Base-by-base conservation (phyloP, 352 stramenopile genomes). In the Albugo candida region DNA sequence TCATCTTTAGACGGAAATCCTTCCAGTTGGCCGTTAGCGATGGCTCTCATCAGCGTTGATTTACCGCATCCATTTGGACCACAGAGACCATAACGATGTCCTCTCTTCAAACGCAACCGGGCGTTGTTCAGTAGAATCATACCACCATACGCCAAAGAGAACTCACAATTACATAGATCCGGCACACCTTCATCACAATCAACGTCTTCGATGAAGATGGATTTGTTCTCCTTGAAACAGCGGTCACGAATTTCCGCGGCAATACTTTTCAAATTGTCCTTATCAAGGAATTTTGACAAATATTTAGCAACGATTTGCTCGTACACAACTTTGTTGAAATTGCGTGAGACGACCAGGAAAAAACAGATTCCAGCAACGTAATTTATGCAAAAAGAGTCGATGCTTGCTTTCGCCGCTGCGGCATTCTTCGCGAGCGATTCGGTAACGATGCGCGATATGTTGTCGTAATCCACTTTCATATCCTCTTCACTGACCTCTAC, bases 81-180 rank as follows among this genome's bases (percentile, higher is more conserved):
- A 54, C 94, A 95, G 17, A 97, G 70, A 71, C 92, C 89, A 71
- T 97, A 94, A 64, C 81, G 76, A 61, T 93, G 79, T 16, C 83
- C 83, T 67, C 85, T 81, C 64, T 89, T 89, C 11, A 96, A 68
- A 46, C 81, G 81, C 50, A 96, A 74, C 54, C 86, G 81, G 5
- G 83, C 83, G 60, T 89, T 87, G 63, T 93, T 89, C 21, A 96
- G 63, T 54, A 96, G 54, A 53, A 93, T 89, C 67, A 92, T 93
- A 64, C 85, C 83, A 77, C 80, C 82, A 63, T 94, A 92, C 5
- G 95, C 95, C 44, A 99, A 81, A 53, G 94, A 98, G 69, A 99
- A 98, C 62, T 96, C 87, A 61, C 94, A 98, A 83, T 99, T 97
- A 65, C 95, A 99, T 6, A 99, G 71, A 60, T 98, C 88, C 36